Evolutionary conservation across 2,329 filamentous ascomycete species (phyloP).

Genomic region (Diaporthe aspalathi): DNA sequence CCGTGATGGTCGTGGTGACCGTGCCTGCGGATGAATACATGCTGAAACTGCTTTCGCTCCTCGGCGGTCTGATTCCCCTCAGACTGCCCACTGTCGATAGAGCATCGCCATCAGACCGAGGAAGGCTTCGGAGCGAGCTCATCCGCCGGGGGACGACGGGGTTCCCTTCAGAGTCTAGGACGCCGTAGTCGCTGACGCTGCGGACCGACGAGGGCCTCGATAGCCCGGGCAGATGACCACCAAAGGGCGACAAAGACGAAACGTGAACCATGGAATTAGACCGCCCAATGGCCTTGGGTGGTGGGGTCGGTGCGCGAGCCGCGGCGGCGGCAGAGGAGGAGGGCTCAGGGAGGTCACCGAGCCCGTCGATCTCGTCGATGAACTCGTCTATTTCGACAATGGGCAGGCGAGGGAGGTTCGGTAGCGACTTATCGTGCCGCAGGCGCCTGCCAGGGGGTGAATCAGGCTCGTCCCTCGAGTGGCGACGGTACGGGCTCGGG

Average conservation of each 20-base stretch:
- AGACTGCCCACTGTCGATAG: conserved; percentile 35
- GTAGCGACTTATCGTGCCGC: conserved; percentile 40
- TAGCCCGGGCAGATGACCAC: conserved; percentile 6
- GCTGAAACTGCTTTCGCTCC: conserved; percentile 13
- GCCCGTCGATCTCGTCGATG: conserved; percentile 42
- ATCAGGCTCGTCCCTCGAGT: conserved; percentile 40
- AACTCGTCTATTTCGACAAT: conserved; percentile 48
- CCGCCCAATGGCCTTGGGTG: conserved; percentile 43
- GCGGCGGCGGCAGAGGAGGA: conserved; percentile 40
- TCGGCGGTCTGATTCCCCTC: conserved; percentile 20
- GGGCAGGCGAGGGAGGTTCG: conserved; percentile 39
- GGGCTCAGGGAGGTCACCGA: conserved; percentile 37
- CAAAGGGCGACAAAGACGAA: conserved; percentile 3
- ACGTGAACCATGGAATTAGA: conserved; percentile 20
- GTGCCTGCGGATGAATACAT: conserved; percentile 11
- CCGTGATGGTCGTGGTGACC: conserved; percentile 31
- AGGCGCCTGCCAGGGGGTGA: conserved; percentile 14
- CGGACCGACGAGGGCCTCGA: conserved; percentile 27
- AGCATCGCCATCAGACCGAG: conserved; percentile 35
- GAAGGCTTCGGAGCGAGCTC: conserved; percentile 33
- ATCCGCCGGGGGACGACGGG: conserved; percentile 28
- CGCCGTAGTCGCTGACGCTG: conserved; percentile 36
- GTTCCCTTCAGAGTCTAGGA: conserved; percentile 34
- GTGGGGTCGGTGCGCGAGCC: conserved; percentile 44
- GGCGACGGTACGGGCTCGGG: conserved; percentile 36